Percentiles rank a stretch among this genome's conserved stretches.
Conservation (phyloP, 2,329 filamentous ascomycete species). For the Leptographium procerum region DNA sequence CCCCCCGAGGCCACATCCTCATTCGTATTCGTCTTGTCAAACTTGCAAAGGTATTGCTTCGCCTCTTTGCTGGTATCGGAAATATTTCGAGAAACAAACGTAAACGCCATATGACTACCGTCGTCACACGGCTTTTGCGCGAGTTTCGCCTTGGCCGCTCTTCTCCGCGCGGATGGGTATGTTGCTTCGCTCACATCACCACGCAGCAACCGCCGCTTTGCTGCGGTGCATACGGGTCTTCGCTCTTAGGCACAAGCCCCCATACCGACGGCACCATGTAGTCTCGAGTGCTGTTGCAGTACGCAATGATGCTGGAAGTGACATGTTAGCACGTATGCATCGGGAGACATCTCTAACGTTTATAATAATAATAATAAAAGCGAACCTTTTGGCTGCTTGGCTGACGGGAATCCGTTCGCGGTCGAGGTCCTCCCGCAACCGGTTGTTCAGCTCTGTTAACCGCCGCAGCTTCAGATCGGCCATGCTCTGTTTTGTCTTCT, state of each 20-base stretch:
- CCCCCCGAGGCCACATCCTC: not conserved
- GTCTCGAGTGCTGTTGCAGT: conserved; percentile 95
- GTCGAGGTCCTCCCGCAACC: conserved; percentile 90
- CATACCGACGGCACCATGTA: conserved; percentile 98
- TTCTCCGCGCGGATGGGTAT: not conserved
- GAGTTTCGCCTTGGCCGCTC: not conserved
- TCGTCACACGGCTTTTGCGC: not conserved
- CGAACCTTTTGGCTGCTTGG: conserved; percentile 74
- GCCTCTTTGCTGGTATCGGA: not conserved
- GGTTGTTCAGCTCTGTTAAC: conserved; percentile 92
- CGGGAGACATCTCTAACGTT: not conserved
- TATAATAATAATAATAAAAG: conserved; percentile 1
- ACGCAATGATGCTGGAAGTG: conserved; percentile 72
- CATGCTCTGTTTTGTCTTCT: conserved; percentile 99
- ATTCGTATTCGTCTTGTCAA: not conserved
- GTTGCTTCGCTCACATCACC: conserved; percentile 58
- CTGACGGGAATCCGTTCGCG: conserved; percentile 92
- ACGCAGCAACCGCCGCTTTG: conserved; percentile 87
- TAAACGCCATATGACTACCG: not conserved
- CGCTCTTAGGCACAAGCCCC: conserved; percentile 86
- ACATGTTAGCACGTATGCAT: not conserved
- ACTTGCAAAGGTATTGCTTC: not conserved
- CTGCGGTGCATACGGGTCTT: conserved; percentile 97
- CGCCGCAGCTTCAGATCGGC: conserved; percentile 94
- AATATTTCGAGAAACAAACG: not conserved